Evolutionary conservation across 768 basidiomycete species (phyloP).

Genomic region (Gloeopeniophorella convolvens): DNA sequence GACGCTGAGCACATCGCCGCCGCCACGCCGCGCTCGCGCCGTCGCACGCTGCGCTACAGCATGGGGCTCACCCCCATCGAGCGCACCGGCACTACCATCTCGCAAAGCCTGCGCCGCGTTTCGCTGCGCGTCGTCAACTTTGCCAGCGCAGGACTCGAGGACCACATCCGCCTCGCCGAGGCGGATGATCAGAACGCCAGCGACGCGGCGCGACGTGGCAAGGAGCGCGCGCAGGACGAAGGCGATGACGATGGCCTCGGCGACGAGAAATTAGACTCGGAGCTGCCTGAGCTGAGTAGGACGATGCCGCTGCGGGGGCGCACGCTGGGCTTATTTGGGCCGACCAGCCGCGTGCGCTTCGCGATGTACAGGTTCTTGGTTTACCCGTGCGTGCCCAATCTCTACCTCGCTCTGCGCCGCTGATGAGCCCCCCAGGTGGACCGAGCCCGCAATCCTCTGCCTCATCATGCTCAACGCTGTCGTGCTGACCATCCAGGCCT

Average conservation of each 20-base stretch:
- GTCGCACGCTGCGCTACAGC: slow-evolving; percentile 47
- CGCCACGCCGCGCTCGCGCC: slow-evolving; percentile 30
- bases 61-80: slow-evolving; percentile 51
- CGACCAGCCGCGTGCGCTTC: slow-evolving; percentile 56
- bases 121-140: slow-evolving; percentile 82
- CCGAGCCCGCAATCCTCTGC: slow-evolving; percentile 78
- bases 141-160: slow-evolving; percentile 52
- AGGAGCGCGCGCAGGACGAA: slow-evolving; percentile 20
- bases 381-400: slow-evolving; percentile 50
- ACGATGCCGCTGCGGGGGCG: slow-evolving; percentile 60
- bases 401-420: background rate
- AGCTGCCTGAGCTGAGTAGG: slow-evolving; percentile 37
- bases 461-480: slow-evolving; percentile 82
- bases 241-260: slow-evolving; percentile 33
- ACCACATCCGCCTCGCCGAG: slow-evolving; percentile 50
- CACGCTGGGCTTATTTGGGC: slow-evolving; percentile 72
- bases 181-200: slow-evolving; percentile 31
- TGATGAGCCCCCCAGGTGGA: slow-evolving; percentile 48
- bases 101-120: slow-evolving; percentile 51
- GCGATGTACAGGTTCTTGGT: slow-evolving; percentile 63
- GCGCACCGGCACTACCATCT: slow-evolving; percentile 53
- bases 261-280: slow-evolving; percentile 24
- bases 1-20: slow-evolving; percentile 32
- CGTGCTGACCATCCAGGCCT: slow-evolving; percentile 75
- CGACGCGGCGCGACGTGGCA: slow-evolving; percentile 20